Percentiles rank a stretch among this genome's conserved stretches.
Evolutionary conservation across 1,139 yeast genomes (phyloP).

Genomic region (Pichia sp.): DNA sequence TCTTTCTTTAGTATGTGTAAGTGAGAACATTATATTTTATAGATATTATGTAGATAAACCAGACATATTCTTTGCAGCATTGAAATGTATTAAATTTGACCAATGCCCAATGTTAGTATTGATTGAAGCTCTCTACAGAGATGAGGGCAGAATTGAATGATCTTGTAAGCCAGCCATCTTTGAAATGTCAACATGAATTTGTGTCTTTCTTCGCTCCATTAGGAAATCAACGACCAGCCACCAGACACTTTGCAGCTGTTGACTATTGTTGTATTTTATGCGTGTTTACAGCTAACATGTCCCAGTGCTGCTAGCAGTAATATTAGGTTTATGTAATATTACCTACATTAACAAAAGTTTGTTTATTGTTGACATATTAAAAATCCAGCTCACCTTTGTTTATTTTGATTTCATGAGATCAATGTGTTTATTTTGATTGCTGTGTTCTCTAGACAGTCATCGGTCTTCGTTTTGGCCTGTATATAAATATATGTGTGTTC

Average conservation of each 20-base stretch:
- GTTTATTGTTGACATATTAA: neutral
- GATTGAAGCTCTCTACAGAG: no score
- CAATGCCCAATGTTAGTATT: no score
- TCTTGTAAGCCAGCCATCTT: conserved; percentile 1
- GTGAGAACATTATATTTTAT: no score
- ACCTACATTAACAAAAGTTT: neutral
- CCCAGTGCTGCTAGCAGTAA: neutral
- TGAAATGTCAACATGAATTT: neutral
- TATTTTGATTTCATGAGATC: conserved; percentile 8
- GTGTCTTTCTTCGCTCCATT: neutral
- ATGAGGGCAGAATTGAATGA: no score
- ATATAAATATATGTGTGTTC: neutral
- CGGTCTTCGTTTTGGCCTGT: neutral
- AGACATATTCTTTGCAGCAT: no score
- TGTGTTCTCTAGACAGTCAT: neutral
- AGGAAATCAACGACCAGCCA: conserved; percentile 6
- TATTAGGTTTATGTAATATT: neutral
- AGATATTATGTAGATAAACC: no score
- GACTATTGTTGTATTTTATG: neutral
- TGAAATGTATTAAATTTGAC: no score
- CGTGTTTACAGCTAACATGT: no score
- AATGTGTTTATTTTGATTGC: neutral
- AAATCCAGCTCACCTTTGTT: neutral
- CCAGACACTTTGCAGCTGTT: neutral
- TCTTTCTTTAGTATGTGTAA: neutral